Evolutionary conservation across 2,329 filamentous ascomycete species (phyloP).

Genomic region (Stenocarpella maydis): DNA sequence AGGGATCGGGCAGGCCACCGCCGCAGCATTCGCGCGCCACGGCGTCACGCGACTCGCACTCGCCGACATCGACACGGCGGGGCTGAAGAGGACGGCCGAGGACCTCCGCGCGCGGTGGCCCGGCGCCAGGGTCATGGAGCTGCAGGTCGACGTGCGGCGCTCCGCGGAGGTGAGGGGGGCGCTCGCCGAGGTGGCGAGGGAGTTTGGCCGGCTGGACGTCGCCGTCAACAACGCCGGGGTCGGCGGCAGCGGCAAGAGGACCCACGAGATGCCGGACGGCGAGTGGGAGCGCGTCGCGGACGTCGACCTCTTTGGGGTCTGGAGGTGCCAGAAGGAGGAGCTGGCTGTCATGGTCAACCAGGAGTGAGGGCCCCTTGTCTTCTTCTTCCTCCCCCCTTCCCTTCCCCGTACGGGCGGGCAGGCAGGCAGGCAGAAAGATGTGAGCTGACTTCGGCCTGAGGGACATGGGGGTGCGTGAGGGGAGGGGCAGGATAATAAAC

Average conservation of each 20-base stretch:
- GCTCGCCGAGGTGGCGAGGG: not conserved
- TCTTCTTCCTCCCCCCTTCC: slow-evolving; percentile 33
- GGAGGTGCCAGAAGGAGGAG: slow-evolving; percentile 64
- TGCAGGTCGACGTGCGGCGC: slow-evolving; percentile 3
- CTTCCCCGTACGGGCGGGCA: not conserved
- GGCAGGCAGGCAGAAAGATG: not conserved
- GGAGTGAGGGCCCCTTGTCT: slow-evolving; percentile 47
- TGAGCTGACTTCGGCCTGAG: not conserved
- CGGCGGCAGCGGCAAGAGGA: not conserved
- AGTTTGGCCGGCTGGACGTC: not conserved
- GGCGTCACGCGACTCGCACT: not conserved
- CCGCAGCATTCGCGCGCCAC: not conserved
- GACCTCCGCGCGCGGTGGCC: not conserved
- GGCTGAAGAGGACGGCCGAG: not conserved
- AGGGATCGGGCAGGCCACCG: slow-evolving; percentile 1
- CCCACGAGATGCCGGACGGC: not conserved
- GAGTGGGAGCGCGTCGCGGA: slow-evolving; percentile 60
- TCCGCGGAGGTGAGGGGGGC: not conserved
- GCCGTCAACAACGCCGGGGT: slow-evolving; percentile 11
- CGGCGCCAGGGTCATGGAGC: not conserved
- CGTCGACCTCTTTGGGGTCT: slow-evolving; percentile 64
- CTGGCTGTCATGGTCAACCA: slow-evolving; percentile 60
- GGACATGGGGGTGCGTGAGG: not conserved
- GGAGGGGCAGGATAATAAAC: slow-evolving; percentile 57
- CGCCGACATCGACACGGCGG: not conserved